Percentiles rank a stretch among this genome's conserved stretches.
Evolutionary conservation across 2,329 filamentous ascomycete species (phyloP).

Genomic region (Botryosphaeria agaves): DNA sequence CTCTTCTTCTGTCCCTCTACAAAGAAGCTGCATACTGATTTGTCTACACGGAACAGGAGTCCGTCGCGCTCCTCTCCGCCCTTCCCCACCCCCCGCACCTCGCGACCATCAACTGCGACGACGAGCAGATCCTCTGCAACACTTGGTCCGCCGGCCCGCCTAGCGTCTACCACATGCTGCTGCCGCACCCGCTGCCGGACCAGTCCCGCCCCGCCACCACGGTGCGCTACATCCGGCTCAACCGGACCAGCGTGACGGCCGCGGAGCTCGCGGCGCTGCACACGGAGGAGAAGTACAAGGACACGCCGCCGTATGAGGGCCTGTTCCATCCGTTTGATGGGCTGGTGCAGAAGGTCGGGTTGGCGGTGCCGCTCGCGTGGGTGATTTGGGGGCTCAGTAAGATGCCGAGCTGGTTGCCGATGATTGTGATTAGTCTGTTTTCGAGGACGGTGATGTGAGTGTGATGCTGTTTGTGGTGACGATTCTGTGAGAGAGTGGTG

Average conservation of each 20-base stretch:
- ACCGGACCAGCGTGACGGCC: slow-evolving; percentile 49
- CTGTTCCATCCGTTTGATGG: slow-evolving; percentile 65
- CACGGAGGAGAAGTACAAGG: slow-evolving; percentile 38
- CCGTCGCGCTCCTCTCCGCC: slow-evolving; percentile 43
- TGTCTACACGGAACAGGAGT: slow-evolving; percentile 36
- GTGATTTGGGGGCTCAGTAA: slow-evolving; percentile 42
- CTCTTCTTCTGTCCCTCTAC: slow-evolving; percentile 3
- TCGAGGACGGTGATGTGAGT: slow-evolving; percentile 64
- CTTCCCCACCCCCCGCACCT: slow-evolving; percentile 47
- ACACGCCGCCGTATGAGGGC: slow-evolving; percentile 38
- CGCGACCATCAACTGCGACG: slow-evolving; percentile 55
- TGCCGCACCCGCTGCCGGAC: slow-evolving; percentile 41
- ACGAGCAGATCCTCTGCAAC: slow-evolving; percentile 59
- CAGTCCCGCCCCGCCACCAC: slow-evolving; percentile 46
- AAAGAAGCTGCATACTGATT: too few species aligned
- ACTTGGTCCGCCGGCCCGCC: slow-evolving; percentile 50
- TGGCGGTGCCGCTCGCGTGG: slow-evolving; percentile 50
- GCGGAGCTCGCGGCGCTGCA: slow-evolving; percentile 45
- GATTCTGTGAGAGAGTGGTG: too few species aligned
- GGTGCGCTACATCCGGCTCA: slow-evolving; percentile 48
- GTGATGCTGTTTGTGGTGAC: too few species aligned
- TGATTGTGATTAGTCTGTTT: slow-evolving; percentile 57
- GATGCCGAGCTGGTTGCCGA: slow-evolving; percentile 55
- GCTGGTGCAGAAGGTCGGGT: slow-evolving; percentile 40
- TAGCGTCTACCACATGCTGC: slow-evolving; percentile 45